phyloP scores from a whole-genome alignment of 2,329 filamentous ascomycete species.

The Claviceps capensis region DNA sequence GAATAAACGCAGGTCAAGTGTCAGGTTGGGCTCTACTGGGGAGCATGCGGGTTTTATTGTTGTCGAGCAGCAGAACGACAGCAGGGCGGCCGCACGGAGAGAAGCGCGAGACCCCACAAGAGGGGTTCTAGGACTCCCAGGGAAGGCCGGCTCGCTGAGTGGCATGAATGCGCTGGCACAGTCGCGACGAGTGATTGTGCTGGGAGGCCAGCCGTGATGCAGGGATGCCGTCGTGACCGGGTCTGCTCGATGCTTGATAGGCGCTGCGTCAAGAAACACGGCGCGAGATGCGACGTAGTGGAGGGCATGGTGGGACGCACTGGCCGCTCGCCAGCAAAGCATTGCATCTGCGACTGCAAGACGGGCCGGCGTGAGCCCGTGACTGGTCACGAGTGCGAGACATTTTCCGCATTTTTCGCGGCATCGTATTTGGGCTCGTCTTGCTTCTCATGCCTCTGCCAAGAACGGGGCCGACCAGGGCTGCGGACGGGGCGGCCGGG shows the following conservation, averaged over 20 bases:
- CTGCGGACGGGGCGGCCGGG: neutral
- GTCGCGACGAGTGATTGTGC: conserved; percentile 21
- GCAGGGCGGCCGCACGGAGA: neutral
- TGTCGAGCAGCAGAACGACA: conserved; percentile 9
- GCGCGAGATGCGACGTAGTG: conserved; percentile 19
- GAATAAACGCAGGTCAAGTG: conserved; percentile 18
- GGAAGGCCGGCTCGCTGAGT: conserved; percentile 9
- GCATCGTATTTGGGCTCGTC: too few relatives aligned
- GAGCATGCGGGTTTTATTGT: conserved; percentile 36
- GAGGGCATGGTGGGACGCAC: conserved; percentile 15
- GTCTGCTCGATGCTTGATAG: conserved; percentile 22
- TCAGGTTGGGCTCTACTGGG: conserved; percentile 28
- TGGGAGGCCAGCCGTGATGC: conserved; percentile 20
- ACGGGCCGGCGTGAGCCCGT: neutral
- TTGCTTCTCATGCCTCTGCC: neutral
- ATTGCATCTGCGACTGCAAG: conserved; percentile 18
- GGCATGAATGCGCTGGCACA: conserved; percentile 35
- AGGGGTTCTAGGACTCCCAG: conserved; percentile 8
- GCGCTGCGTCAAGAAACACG: conserved; percentile 14
- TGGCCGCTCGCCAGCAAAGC: conserved; percentile 32
- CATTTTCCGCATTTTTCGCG: neutral
- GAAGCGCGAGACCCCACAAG: conserved; percentile 12
- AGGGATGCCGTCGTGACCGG: conserved; percentile 22
- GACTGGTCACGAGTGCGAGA: neutral
- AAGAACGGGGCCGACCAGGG: neutral